Conservation (phyloP, 2,329 filamentous ascomycete species). For the Fusarium sambucinum region DNA sequence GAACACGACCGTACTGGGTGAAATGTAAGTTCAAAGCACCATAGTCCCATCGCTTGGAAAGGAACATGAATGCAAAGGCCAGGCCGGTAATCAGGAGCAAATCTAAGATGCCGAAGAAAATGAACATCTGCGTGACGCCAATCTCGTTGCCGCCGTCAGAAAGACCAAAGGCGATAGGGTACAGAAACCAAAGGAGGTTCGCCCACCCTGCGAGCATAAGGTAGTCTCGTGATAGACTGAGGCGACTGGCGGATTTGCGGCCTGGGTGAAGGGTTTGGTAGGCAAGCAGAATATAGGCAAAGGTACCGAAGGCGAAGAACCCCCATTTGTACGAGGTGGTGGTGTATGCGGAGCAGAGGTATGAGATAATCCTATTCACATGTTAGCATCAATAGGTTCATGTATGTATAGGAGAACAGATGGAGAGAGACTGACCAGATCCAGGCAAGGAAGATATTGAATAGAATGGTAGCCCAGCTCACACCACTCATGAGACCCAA, state of each 20-base stretch:
- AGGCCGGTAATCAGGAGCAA: conserved; percentile 60
- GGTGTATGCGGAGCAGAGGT: conserved; percentile 63
- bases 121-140: conserved; percentile 29
- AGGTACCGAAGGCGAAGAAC: conserved; percentile 65
- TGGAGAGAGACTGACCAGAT: conserved; percentile 54
- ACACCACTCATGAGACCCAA: conserved; percentile 65
- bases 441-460: conserved; percentile 63
- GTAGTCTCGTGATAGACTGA: conserved; percentile 61
- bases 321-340: conserved; percentile 68
- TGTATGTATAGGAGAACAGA: fast-evolving
- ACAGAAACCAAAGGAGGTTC: conserved; percentile 66
- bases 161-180: conserved; percentile 62
- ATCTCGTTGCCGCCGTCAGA: conserved; percentile 37
- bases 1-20: conserved; percentile 66
- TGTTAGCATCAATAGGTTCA: neutral
- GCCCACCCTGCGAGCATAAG: conserved; percentile 59
- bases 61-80: conserved; percentile 57
- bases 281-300: conserved; percentile 60
- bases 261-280: conserved; percentile 58
- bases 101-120: conserved; percentile 66
- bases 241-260: conserved; percentile 54
- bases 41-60: conserved; percentile 65
- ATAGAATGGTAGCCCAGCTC: conserved; percentile 68
- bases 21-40: conserved; percentile 63
- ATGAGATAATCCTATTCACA: conserved; percentile 56